A percentile compares a stretch with the other conserved stretches of the same genome.
phyloP scores from a whole-genome alignment of 371 early-diverging fungal genomes.

The Mucor lusitanicus region DNA sequence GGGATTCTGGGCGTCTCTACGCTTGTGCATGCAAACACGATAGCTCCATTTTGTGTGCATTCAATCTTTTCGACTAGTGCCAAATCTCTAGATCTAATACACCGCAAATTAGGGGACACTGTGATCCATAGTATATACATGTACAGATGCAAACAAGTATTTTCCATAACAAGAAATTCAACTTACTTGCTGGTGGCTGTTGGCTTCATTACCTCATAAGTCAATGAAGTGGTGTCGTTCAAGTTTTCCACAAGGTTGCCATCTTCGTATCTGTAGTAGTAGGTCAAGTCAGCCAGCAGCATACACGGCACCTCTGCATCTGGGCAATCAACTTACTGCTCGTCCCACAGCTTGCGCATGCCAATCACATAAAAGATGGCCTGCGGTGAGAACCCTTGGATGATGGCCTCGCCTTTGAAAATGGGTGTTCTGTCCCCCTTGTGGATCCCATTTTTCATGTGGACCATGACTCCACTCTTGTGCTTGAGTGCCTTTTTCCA shows the following conservation, averaged over 20 bases:
- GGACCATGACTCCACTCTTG: constrained; percentile 72
- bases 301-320: background rate
- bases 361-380: constrained; percentile 71
- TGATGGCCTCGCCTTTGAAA: constrained; percentile 66
- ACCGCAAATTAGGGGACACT: background rate
- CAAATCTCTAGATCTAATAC: constrained; percentile 38
- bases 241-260: constrained; percentile 58
- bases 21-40: constrained; percentile 68
- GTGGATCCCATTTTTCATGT: constrained; percentile 50
- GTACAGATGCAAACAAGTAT: background rate
- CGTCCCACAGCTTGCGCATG: constrained; percentile 67
- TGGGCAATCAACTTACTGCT: constrained; percentile 29
- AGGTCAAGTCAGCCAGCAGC: too few species aligned
- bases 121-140: background rate
- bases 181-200: constrained; percentile 51
- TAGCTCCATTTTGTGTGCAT: constrained; percentile 48
- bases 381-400: constrained; percentile 66
- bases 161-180: background rate
- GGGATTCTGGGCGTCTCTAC: constrained; percentile 69
- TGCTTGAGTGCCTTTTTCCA: constrained; percentile 74
- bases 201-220: constrained; percentile 57
- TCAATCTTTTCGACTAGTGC: constrained; percentile 52
- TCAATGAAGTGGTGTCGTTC: constrained; percentile 52
- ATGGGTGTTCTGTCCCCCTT: constrained; percentile 59
- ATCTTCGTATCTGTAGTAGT: constrained; percentile 52